Evolutionary conservation across 306 rosid genomes (phyloP), one percentile per base, ranked within the genome.

Genomic region (Hippophae rhamnoides): DNA sequence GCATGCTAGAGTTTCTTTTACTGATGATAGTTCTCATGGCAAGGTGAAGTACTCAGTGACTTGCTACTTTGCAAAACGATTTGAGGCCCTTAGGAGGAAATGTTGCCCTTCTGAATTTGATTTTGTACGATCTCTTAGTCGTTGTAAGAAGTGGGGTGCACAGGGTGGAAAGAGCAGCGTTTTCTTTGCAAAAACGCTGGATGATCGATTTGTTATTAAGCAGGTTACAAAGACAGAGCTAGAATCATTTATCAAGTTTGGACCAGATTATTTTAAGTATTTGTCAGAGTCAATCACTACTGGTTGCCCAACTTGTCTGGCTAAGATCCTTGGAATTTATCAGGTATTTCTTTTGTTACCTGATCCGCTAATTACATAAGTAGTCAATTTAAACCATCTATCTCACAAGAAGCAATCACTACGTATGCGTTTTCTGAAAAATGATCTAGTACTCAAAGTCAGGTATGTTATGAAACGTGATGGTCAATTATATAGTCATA

Each of bases 101-200:
- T 87, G 89, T 64, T 87, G 96, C 68, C 96, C 93, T 58, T 78
- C 89, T 26, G 96, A 87, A 76, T 46, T 74, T 52, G 87, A 87
- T 78, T 87, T 84, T 18, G 79, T 87, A 67, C 84, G 82, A 69
- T 84, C 96, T 54, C 87, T 87, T 66, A 82, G 96, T 63, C 96
- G 82, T 47, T 84, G 93, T 61, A 87, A 84, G 79, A 87, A 87
- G 74, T 87, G 93, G 96, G 89, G 89, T 5, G 87, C 96, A 63
- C 93, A 84, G 66, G 96, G 96, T 65, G 96, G 96, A 59, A 87
- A 87, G 77, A 87, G 93, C 85, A 87, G 84, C 38, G 96, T 84
- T 58, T 87, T 87, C 85, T 87, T 87, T 76, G 96, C 96, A 47
- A 87, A 87, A 70, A 78, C 96, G 54, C 64, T 87, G 78, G 96